Base-by-base conservation (phyloP, 2,329 filamentous ascomycete genomes). In the Trichoderma atrobrunneum region DNA sequence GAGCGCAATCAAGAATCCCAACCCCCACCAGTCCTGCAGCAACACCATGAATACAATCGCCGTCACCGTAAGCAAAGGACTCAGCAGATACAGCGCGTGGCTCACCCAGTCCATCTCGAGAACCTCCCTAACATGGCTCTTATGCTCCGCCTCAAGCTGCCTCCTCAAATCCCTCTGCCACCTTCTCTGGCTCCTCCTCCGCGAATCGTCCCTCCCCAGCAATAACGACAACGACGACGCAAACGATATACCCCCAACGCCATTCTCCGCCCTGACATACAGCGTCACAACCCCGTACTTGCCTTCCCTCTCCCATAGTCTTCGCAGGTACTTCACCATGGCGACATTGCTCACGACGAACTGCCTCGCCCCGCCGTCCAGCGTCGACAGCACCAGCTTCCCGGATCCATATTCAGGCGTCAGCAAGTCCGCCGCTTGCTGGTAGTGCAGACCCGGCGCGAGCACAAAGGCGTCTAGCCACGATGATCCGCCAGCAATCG, bases 361-460 rank as follows among this genome's bases (percentile, higher is more conserved):
- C 14, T 76, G 74, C 78, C 51, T 61, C 6, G 78, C 77, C 11
- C 77, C 77, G n/a, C 64, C 70, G 10, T 64, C 36, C 5, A 80
- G 80, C 24, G 81, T 78, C 68, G 79, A 72, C 24, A 64, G 80
- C n/a, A 70, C 66, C 28, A 36, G 57, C 7, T 16, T 51, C 3
- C 57, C 39, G n/a, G 57, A 18, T 7, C 39, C 66, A 28, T 70
- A 62, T 70, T 85, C 83, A 3, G 82, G 79, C 72, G 82, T 82
- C 18, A 90, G 79, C 0, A 84, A 82, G 14, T 87, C 83, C 11
- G 87, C 88, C 5, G 85, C 83, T 75, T 90, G 87, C 75, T 91
- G 88, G 74, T 86, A 87, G 78, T 91, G 89, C 65, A 91, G 77
- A 0, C 89, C 89, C 0, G 89, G 89, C 2, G 87, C 88, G 3